Base-by-base conservation (phyloP, 129 eudicot species). In the Tagetes patula region DNA sequence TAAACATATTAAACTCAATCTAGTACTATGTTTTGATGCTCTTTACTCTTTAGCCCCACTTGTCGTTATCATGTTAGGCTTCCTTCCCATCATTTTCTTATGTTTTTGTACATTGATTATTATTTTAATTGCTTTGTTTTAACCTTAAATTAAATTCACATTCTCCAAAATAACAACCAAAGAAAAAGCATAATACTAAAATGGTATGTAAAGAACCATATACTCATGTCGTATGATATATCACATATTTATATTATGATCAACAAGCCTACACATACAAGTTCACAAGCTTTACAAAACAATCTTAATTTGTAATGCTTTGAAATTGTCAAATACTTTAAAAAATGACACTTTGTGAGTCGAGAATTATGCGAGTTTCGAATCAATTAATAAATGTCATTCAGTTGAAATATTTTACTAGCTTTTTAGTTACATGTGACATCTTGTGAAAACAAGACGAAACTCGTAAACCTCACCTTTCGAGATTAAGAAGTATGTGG, bases 11-110 rank as follows among this genome's bases (percentile, higher is more conserved):
- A 54, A 6, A 69, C 73, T 79, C 65, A 72, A 79, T 73, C 38
- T 20, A 45, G 54, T 79, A 72, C 67, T 43, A 65, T 65, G 33
- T 48, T 38, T 64, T 58, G 59, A 72, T 72, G 77, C 74, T 65
- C 68, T 20, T 20, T 20, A 20, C 27, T 20, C 68, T 79, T 37
- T 49, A 77, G 20, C 37, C 82, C 78, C 69, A 65, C 82, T 54
- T 71, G 65, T 32, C 41, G 46, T 78, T 65, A 65, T 79, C 78
- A 54, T 33, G 77, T 72, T 79, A 68, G 50, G 80, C 70, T 58
- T 68, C 68, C 33, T 58, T 76, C 80, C 62, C 75, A 68, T 76
- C 42, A 14, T 42, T 33, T 66, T 52, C 46, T 34, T 64, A 8
- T n/a, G 6, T 31, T 43, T 31, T 46, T 72, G 33, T 6, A 59